Evolutionary conservation across 2,329 filamentous ascomycete genomes (phyloP).

Genomic region (Colletotrichum plurivorum): DNA sequence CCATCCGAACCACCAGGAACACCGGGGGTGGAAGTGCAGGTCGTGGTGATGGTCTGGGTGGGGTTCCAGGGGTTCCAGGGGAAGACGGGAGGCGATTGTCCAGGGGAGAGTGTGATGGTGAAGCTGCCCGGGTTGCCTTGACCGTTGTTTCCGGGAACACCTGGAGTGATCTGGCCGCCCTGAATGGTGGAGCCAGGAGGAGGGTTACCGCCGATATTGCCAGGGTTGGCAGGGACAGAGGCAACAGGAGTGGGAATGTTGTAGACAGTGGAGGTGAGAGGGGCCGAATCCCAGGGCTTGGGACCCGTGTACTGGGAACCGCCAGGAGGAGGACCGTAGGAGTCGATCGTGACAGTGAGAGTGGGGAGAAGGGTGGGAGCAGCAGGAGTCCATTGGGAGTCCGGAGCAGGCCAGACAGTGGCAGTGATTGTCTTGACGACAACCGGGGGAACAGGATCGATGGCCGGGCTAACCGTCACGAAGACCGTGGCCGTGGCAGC

Average conservation of each 20-base stretch:
- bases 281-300: constrained; percentile 39
- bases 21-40: constrained; percentile 3
- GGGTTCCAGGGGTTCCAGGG: constrained; percentile 34
- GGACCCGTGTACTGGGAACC: constrained; percentile 41
- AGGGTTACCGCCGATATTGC: constrained; percentile 8
- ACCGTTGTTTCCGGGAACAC: constrained; percentile 4
- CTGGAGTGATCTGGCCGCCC: constrained; percentile 4
- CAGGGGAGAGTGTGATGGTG: neutral
- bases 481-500: constrained; percentile 61
- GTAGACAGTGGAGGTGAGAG: constrained; percentile 16
- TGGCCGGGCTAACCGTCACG: constrained; percentile 59
- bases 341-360: constrained; percentile 40
- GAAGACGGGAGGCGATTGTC: constrained; percentile 14
- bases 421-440: constrained; percentile 34
- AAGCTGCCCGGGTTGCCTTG: neutral
- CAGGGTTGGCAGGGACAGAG: constrained; percentile 4
- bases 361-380: constrained; percentile 40
- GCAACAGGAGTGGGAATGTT: constrained; percentile 42
- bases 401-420: constrained; percentile 17
- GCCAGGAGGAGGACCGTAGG: constrained; percentile 39
- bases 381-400: constrained; percentile 16
- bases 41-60: neutral
- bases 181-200: constrained; percentile 15
- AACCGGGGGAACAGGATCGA: constrained; percentile 37
- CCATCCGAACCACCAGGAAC: neutral